Evolutionary conservation across 768 basidiomycete species (phyloP), one percentile per base, ranked within the genome.

Genomic region (Trichaptum fuscoviolaceum): DNA sequence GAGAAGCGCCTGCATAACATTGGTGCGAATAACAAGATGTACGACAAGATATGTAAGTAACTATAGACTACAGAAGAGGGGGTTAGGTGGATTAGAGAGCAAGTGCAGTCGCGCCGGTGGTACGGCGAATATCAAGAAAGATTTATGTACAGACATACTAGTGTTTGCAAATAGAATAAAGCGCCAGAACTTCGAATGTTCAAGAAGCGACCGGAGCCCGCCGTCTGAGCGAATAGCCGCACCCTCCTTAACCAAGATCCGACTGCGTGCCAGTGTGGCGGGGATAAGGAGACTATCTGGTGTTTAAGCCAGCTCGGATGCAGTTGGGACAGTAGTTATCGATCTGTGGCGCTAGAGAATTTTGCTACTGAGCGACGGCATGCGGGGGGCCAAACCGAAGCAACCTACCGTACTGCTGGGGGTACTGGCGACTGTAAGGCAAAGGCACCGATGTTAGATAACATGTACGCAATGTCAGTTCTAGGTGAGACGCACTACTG

Each of bases 401-500:
- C 59, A 24, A 61, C 59, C 30, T 61, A 69, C 68, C 52, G 52
- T 69, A 69, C 35, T 64, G 62, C 62, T 69, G 68, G 26, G 68
- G 68, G 64, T 67, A 68, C 27, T 68, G 67, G 27, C 65, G 67
- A 67, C 67, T 68, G 24, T 10, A 8, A 20, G 20, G 20, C 15
- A 20, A 6, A 20, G 18, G 25, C 20, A 20, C 15, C 20, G n/a
- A 20, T 12, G 61, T 35, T 25, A 27, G 23, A 10, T 4, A 15
- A 18, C 30, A 65, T 26, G 62, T 30, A 30, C 30, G 30, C 30
- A 30, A 64, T 63, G 17, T 30, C 9, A 26, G 65, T 18, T 2
- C 1, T n/a, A 20, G 23, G 20, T 24, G 27, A 24, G 18, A 78
- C 88, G 70, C 75, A 89, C 88, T 90, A 89, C 75, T 90, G 88